Evolutionary conservation across 1,139 yeast species (phyloP).

Genomic region (Geotrichum restrictum): DNA sequence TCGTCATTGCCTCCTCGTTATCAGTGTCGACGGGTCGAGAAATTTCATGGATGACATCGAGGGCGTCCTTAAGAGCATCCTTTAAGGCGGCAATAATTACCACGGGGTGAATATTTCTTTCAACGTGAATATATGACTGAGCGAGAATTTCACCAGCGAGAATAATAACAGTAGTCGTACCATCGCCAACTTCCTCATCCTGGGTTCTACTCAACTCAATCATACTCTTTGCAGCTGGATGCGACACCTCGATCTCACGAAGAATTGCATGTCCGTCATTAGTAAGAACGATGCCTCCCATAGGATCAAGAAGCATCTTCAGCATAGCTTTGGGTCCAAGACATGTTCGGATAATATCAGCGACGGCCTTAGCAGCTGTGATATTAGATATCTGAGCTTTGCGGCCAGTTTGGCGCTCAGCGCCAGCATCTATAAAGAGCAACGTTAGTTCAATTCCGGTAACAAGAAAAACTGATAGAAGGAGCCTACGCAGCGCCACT

Average conservation of each 20-base stretch:
- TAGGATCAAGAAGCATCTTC: slow-evolving; percentile 95
- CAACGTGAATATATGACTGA: slow-evolving; percentile 87
- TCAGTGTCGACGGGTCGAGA: slow-evolving; percentile 79
- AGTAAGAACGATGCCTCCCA: slow-evolving; percentile 97
- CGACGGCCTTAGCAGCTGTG: slow-evolving; percentile 98
- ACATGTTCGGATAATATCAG: slow-evolving; percentile 95
- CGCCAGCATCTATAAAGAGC: slow-evolving; percentile 55
- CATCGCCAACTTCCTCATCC: slow-evolving; percentile 99
- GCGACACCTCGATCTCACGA: slow-evolving; percentile 95
- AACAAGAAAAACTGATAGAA: background rate
- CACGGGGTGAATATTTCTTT: slow-evolving; percentile 94
- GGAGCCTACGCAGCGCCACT: slow-evolving; percentile 30
- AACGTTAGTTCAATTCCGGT: slow-evolving; percentile 1
- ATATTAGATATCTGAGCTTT: slow-evolving; percentile 96
- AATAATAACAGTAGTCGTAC: slow-evolving; percentile 88
- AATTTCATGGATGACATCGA: slow-evolving; percentile 79
- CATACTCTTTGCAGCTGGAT: slow-evolving; percentile 99
- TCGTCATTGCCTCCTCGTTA: slow-evolving; percentile 82
- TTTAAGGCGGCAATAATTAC: slow-evolving; percentile 91
- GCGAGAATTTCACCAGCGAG: slow-evolving; percentile 96
- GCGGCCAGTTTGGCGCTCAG: slow-evolving; percentile 93
- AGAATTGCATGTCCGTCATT: slow-evolving; percentile 98
- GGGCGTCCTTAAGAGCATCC: slow-evolving; percentile 85
- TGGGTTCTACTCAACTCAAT: slow-evolving; percentile 94
- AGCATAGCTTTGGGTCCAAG: slow-evolving; percentile 99